Conservation (phyloP, 2,329 filamentous ascomycete species). For the Purpureocillium takamizusanense region DNA sequence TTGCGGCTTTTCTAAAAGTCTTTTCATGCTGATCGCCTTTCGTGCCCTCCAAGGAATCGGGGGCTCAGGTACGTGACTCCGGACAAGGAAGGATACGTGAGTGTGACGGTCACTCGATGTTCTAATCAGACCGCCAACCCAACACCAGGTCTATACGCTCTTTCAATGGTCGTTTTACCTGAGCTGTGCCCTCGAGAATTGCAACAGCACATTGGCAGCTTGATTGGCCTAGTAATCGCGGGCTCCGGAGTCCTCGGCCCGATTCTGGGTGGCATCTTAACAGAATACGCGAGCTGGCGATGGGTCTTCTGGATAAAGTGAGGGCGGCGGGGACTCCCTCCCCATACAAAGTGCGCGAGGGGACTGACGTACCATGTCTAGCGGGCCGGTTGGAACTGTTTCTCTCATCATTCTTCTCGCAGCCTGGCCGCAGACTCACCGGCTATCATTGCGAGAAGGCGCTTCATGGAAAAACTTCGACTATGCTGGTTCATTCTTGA, state of each 20-base stretch:
- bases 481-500: slow-evolving; percentile 40
- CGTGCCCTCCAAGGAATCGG: slow-evolving; percentile 42
- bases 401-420: slow-evolving; percentile 38
- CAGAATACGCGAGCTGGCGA: slow-evolving; percentile 39
- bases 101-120: no score
- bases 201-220: slow-evolving; percentile 32
- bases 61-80: slow-evolving; percentile 33
- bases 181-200: slow-evolving; percentile 35
- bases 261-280: slow-evolving; percentile 40
- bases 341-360: no score
- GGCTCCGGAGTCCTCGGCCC: slow-evolving; percentile 41
- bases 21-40: slow-evolving; percentile 37
- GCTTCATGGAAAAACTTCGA: slow-evolving; percentile 42
- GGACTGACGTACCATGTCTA: slow-evolving; percentile 12
- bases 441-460: slow-evolving; percentile 26
- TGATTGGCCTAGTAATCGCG: slow-evolving; percentile 40
- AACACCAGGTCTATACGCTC: slow-evolving; percentile 38
- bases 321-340: slow-evolving; percentile 8
- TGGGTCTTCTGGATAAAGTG: slow-evolving; percentile 55
- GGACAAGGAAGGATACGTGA: no score
- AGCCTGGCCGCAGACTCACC: slow-evolving; percentile 37
- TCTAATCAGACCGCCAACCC: no score
- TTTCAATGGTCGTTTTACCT: slow-evolving; percentile 46
- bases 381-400: slow-evolving; percentile 39
- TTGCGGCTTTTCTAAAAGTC: slow-evolving; percentile 29